Evolutionary conservation across 208 protist genomes (phyloP).

Genomic region (Leishmania major): DNA sequence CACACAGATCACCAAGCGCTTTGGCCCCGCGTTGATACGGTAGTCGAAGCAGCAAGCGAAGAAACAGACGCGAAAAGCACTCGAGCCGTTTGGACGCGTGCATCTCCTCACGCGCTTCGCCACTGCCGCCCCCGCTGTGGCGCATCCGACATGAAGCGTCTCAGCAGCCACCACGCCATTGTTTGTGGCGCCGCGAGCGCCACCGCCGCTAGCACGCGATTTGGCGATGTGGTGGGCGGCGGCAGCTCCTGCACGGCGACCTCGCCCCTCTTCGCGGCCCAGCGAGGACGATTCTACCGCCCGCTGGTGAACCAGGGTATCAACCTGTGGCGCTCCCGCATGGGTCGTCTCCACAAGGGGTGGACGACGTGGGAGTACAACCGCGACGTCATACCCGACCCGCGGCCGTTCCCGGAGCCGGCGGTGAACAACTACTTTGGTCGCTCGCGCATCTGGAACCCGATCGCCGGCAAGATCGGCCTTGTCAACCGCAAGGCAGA

Average conservation of each 20-base stretch:
- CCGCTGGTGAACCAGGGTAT: constrained; percentile 82
- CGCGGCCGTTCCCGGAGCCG: constrained; percentile 83
- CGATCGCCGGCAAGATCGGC: constrained; percentile 86
- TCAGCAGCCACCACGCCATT: constrained; percentile 12
- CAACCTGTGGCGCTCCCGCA: constrained; percentile 80
- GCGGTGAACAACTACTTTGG: constrained; percentile 90
- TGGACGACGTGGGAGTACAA: constrained; percentile 82
- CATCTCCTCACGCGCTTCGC: not conserved
- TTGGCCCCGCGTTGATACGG: not conserved
- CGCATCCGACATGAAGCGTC: constrained; percentile 15
- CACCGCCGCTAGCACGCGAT: not conserved
- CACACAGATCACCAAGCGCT: not conserved
- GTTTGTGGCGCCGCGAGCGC: constrained; percentile 1
- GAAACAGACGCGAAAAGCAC: not conserved
- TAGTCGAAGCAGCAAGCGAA: not conserved
- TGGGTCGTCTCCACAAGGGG: constrained; percentile 80
- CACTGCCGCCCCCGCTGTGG: not conserved
- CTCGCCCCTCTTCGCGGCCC: constrained; percentile 12
- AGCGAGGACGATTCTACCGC: constrained; percentile 77
- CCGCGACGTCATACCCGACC: constrained; percentile 61
- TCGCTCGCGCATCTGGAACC: constrained; percentile 81
- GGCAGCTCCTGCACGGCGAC: constrained; percentile 1
- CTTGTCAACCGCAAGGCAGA: constrained; percentile 77
- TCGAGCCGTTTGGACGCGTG: not conserved
- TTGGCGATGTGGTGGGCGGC: not conserved